A percentile compares a stretch with the other conserved stretches of the same genome.
Conservation (phyloP, 2,329 filamentous ascomycete species). For the Pyrenochaeta sp. region DNA sequence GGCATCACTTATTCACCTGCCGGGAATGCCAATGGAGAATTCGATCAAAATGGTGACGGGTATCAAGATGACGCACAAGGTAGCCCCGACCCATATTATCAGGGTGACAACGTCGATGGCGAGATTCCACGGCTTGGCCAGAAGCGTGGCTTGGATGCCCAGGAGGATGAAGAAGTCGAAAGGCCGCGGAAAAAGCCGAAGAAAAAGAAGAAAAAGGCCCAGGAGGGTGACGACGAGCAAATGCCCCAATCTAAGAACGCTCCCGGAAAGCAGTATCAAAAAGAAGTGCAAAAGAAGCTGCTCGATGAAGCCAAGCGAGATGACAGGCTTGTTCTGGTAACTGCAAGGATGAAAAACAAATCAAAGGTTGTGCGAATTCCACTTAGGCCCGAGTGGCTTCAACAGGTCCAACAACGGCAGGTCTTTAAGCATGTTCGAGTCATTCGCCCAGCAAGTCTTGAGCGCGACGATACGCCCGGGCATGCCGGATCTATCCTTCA, state of each 20-base stretch:
- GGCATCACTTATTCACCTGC: conserved; percentile 54
- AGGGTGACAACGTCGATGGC: conserved; percentile 29
- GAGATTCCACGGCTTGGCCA: conserved; percentile 42
- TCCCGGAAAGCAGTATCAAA: conserved; percentile 57
- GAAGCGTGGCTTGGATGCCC: conserved; percentile 39
- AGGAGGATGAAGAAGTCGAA: conserved; percentile 34
- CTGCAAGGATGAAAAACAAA: conserved; percentile 55
- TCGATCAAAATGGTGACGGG: conserved; percentile 36
- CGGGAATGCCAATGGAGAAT: conserved; percentile 28
- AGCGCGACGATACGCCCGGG: conserved; percentile 31
- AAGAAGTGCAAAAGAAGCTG: conserved; percentile 55
- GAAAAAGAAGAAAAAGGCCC: conserved; percentile 43
- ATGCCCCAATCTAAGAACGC: conserved; percentile 49
- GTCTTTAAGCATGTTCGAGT: conserved; percentile 29
- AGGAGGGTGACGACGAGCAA: conserved; percentile 47
- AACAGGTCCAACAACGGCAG: conserved; percentile 44
- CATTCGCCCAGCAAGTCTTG: conserved; percentile 23
- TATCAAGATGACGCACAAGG: conserved; percentile 24
- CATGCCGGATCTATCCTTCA: conserved; percentile 42
- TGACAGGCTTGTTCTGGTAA: conserved; percentile 56
- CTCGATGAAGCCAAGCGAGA: conserved; percentile 52
- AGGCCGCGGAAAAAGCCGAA: conserved; percentile 29
- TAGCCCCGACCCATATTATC: conserved; percentile 25
- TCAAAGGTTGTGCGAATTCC: conserved; percentile 53
- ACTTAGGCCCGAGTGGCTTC: conserved; percentile 47